phyloP scores from a whole-genome alignment of 495 filamentous ascomycete genomes.

The Mytilinidion resinicola region DNA sequence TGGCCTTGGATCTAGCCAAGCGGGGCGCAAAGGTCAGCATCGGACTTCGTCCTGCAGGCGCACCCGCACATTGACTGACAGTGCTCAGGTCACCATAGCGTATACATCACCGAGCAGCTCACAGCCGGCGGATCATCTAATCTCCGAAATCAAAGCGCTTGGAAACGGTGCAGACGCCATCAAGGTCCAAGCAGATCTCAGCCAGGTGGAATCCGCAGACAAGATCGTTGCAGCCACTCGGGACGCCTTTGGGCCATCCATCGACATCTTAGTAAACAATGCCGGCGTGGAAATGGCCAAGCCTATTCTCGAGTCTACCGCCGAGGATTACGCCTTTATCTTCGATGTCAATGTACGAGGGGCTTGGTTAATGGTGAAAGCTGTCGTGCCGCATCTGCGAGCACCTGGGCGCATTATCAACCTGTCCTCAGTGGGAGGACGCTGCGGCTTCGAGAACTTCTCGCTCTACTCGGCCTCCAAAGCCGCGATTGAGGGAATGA shows the following conservation, averaged over 20 bases:
- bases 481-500: conserved; percentile 44
- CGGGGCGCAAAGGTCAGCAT: conserved; percentile 26
- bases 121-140: conserved; percentile 30
- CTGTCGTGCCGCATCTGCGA: conserved; percentile 44
- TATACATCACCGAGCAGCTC: conserved; percentile 40
- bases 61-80: not conserved
- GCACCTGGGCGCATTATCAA: conserved; percentile 49
- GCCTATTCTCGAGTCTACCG: conserved; percentile 30
- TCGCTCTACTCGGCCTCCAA: conserved; percentile 43
- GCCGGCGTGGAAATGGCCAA: conserved; percentile 27
- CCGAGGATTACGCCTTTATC: conserved; percentile 35
- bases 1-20: conserved; percentile 28
- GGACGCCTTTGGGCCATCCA: conserved; percentile 30
- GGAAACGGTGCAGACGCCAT: conserved; percentile 33
- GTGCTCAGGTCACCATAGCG: conserved; percentile 36
- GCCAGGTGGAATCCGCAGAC: conserved; percentile 27
- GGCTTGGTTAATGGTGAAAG: conserved; percentile 39
- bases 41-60: not conserved
- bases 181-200: conserved; percentile 37
- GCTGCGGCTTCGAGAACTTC: conserved; percentile 36
- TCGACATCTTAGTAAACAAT: conserved; percentile 39
- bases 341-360: conserved; percentile 43
- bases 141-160: conserved; percentile 32
- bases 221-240: conserved; percentile 30
- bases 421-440: conserved; percentile 44